Base-by-base conservation (phyloP, 2,329 filamentous ascomycete species). In the Byssoonygena ceratinophila region DNA sequence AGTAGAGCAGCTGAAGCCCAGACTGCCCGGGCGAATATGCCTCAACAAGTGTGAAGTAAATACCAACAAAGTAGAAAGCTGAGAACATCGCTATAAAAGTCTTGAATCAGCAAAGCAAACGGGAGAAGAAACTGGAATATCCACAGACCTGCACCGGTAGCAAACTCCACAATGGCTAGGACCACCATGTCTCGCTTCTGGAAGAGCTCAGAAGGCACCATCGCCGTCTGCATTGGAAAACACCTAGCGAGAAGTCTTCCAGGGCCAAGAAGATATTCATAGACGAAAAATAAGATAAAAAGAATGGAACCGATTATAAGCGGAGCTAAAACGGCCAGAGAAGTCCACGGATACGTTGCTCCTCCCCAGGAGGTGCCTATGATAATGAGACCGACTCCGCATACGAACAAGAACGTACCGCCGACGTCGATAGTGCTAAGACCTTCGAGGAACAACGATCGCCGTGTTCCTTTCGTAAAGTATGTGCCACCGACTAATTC, bases 61-160 rank as follows among this genome's bases (percentile, higher is more conserved):
- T 74, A 14, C 78, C 79, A 58, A 83, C 78, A 59, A 85, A 86
- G 64, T 85, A 86, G 57, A 85, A 78, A 0, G 82, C 77, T 11
- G 75, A 70, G 62, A 75, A 75, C 57, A 74, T 64, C 0, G 67
- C 61, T 60, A 43, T 37, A 25, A 16, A 29, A 25, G 76, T 2
- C 7, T 22, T 75, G 61, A 83, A 83, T 63, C 82, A 83, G 23
- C 82, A 73, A 48, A 27, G 4, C 18, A 76, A 76, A 57, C 80
- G 76, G 58, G 25, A 5, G 11, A 82, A 84, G 63, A 82, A 83
- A 54, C 82, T 74, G 1, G 31, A 14, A 20, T 31, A 12, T 47
- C 20, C 6, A 48, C 36, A 5, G 29, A 14, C 67, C 60, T 59
- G 79, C 76, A 3, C 82, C 82, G 0, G 76, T 76, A 2, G 75